A percentile compares a stretch with the other conserved stretches of the same genome.
Conservation (phyloP, 2,329 filamentous ascomycete species). For the Stemphylium lycopersici region DNA sequence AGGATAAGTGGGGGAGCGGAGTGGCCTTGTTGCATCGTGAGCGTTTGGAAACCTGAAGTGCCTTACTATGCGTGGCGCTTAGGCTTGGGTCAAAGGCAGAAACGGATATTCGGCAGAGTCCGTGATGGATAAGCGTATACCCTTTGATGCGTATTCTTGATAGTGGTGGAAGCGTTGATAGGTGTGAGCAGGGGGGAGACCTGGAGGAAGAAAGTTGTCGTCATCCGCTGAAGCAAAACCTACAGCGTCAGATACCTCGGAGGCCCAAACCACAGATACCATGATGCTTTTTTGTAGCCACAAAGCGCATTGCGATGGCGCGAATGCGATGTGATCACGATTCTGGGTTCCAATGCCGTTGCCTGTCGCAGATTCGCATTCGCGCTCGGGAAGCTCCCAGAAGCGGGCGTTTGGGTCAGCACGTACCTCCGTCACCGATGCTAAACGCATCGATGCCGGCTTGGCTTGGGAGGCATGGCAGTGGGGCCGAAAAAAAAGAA, state of each 20-base stretch:
- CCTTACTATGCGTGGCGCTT: conserved; percentile 17
- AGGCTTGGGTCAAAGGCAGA: conserved; percentile 2
- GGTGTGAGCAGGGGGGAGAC: neutral
- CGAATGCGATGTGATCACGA: neutral
- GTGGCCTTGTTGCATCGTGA: conserved; percentile 28
- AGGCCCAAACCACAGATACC: neutral
- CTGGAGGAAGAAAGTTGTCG: neutral
- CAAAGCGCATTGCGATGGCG: neutral
- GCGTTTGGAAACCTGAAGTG: conserved; percentile 37
- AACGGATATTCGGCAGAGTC: neutral
- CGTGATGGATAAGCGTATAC: neutral
- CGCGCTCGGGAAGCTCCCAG: neutral
- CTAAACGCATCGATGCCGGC: neutral
- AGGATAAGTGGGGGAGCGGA: conserved; percentile 29
- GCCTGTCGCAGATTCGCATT: neutral
- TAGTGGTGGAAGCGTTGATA: neutral
- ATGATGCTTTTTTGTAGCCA: neutral
- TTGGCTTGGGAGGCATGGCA: neutral
- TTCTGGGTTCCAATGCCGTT: neutral
- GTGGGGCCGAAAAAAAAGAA: neutral
- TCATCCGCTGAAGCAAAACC: neutral
- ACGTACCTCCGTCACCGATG: neutral
- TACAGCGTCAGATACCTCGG: neutral
- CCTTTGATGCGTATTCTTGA: neutral
- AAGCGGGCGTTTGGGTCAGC: neutral